Percentiles rank a stretch among this genome's conserved stretches.
Conservation (phyloP, 352 stramenopile species). For the Globisporangium nunn region DNA sequence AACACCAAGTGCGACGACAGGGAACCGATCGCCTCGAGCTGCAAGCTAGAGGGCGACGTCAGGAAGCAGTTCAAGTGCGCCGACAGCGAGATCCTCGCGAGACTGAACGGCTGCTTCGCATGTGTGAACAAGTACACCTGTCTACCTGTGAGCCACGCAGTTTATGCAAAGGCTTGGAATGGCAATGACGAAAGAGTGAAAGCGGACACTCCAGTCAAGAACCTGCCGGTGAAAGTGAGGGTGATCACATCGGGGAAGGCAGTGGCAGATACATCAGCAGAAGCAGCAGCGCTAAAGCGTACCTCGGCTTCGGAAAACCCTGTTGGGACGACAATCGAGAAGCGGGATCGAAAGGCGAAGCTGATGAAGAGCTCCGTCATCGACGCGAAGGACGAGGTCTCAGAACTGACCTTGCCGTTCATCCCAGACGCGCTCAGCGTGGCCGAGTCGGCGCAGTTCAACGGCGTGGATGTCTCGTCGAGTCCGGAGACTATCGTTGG, state of each 20-base stretch:
- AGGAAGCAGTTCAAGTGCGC: slow-evolving; percentile 19
- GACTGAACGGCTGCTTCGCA: slow-evolving; percentile 25
- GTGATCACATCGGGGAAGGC: no score
- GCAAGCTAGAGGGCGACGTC: slow-evolving; percentile 10
- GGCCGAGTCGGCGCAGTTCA: slow-evolving; percentile 4
- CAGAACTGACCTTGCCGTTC: slow-evolving; percentile 9
- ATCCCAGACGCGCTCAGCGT: slow-evolving; percentile 14
- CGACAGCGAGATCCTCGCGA: slow-evolving; percentile 22
- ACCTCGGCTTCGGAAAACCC: no score
- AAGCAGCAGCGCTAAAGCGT: no score
- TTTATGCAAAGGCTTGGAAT: no score
- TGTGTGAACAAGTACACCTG: neutral
- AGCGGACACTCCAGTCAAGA: no score
- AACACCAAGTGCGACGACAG: slow-evolving; percentile 34
- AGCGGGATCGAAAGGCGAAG: neutral
- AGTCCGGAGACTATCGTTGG: slow-evolving; percentile 22
- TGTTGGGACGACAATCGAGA: no score
- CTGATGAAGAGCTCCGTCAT: no score
- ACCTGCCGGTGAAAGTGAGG: no score
- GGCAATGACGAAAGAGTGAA: neutral
- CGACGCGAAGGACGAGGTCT: neutral
- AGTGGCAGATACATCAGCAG: no score
- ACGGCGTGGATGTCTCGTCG: slow-evolving; percentile 3
- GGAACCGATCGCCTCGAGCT: neutral
- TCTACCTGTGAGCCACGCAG: neutral